Base-by-base conservation (phyloP, 2,329 filamentous ascomycete species). In the Apiospora saccharicola region DNA sequence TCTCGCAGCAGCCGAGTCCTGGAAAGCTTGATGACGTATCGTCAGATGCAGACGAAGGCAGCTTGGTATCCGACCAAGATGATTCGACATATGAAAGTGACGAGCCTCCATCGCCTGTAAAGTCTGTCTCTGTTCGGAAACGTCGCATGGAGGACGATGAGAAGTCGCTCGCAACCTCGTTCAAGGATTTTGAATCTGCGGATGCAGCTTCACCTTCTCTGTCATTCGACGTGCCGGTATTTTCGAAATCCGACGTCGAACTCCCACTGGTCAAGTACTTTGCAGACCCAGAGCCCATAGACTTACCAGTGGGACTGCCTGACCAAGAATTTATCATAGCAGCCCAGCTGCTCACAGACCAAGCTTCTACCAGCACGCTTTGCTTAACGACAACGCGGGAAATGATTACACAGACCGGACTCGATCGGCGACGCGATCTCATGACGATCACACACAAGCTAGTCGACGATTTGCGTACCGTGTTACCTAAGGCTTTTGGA, bases 341-440 rank as follows among this genome's bases (percentile, higher is more conserved):
- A 37, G 92, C 91, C 0, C 92, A 94, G 76, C 88, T 94, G 49
- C 82, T 94, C n/a, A 91, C 91, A 2, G 91, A 93, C 73, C 92
- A 94, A 78, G 88, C 91, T 30, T 86, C 89, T 2, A 89, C 86
- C 13, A 88, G 90, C 0, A 83, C 78, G 19, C 76, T 89, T 84
- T 53, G 77, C 73, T 44, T 78, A 75, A 67, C 75, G 77, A 4
- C 77, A 74, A 61, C 69, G 71, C 73, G 68, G 46, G 77, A 81
- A 53, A 75, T 22, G 64, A 72, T 72, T 24, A 46, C 77, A 68
- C 79, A 74, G 75, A 79, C 75, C 78, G 82, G 76, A 80, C 79
- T 74, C 67, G 78, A 80, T 70, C 75, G 72, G 49, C 83, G 83
- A 0, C 84, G 85, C 26, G 82, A 85, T 49, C 76, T 90, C 24